Evolutionary conservation across 768 basidiomycete species (phyloP), one percentile per base, ranked within the genome.

Genomic region (Leccinum boreale): DNA sequence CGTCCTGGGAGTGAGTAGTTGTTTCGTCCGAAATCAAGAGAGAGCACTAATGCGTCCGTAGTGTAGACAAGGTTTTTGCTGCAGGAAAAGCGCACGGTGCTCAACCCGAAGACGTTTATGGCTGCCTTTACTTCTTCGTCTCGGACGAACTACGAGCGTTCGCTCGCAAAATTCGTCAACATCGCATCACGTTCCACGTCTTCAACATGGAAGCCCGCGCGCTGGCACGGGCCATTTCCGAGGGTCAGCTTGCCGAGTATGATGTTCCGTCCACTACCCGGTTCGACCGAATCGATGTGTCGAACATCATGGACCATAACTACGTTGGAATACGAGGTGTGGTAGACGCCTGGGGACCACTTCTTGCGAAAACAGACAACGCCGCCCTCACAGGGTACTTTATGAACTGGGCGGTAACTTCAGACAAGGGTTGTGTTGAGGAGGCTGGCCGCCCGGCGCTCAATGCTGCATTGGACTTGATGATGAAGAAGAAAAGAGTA

Each of bases 221-320:
- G 12, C 74, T 84, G 23, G 73, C 79, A 1, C 72, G 72, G 50
- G 72, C 68, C 0, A 74, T 83, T 15, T 31, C 47, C 1, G 52
- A 64, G 8, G 66, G 67, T 17, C 10, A 9, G 0, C 51, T 70
- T 31, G 5, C 61, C 1, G 28, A 52, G 3, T 64, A 50, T 26
- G 67, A 65, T 8, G 35, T 76, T 33, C 65, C 71, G 1, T 9
- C 69, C 0, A 62, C 65, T 0, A 62, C 57, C 12, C 58, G 61
- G 21, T 82, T 81, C 52, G 78, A 82, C 58, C 74, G 81, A 1
- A 75, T 82, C 47, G 75, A 79, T 19, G 77, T 79, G 8, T 81
- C 81, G 4, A 82, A 81, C 56, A 78, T 80, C 39, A 52, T 79
- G 54, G 79, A 82, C 54, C 50, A 46, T 11, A 73, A 77, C 15